These are phyloP conservation scores for Angomonas desouzai DNA, from an alignment of 208 protist species.

Conservation along the genomic window DNA sequence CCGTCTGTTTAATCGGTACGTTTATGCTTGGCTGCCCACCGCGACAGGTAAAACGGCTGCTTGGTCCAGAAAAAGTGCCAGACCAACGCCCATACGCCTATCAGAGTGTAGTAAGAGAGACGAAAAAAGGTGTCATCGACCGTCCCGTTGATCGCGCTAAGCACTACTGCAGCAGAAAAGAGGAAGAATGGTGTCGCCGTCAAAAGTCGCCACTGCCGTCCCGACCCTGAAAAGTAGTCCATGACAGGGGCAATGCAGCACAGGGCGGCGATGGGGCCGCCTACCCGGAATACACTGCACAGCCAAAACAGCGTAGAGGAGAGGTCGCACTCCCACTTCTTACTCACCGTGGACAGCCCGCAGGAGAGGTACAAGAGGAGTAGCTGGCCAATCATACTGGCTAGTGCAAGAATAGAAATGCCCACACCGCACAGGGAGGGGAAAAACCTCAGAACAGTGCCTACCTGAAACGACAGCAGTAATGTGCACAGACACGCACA, in stretches of 20 bases:
- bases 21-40: not conserved
- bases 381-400: conserved; percentile 44
- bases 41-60: not conserved
- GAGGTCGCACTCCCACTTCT: conserved; percentile 56
- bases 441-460: conserved; percentile 47
- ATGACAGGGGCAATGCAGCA: conserved; percentile 59
- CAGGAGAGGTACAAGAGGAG: conserved; percentile 55
- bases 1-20: not conserved
- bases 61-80: not conserved
- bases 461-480: conserved; percentile 47
- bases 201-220: conserved; percentile 30
- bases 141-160: not conserved
- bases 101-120: not conserved
- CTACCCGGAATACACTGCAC: conserved; percentile 40
- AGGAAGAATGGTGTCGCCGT: not conserved
- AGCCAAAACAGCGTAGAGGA: conserved; percentile 70
- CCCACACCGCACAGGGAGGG: conserved; percentile 71
- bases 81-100: not conserved
- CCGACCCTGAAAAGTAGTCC: conserved; percentile 28
- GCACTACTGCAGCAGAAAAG: conserved; percentile 1
- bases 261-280: conserved; percentile 49
- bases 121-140: not conserved
- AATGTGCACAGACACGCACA: conserved; percentile 25
- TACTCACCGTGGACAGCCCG: conserved; percentile 25
- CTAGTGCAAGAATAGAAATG: conserved; percentile 47